Conservation (phyloP, 2,329 filamentous ascomycete genomes). For the Phyllosticta citrichinensis region DNA sequence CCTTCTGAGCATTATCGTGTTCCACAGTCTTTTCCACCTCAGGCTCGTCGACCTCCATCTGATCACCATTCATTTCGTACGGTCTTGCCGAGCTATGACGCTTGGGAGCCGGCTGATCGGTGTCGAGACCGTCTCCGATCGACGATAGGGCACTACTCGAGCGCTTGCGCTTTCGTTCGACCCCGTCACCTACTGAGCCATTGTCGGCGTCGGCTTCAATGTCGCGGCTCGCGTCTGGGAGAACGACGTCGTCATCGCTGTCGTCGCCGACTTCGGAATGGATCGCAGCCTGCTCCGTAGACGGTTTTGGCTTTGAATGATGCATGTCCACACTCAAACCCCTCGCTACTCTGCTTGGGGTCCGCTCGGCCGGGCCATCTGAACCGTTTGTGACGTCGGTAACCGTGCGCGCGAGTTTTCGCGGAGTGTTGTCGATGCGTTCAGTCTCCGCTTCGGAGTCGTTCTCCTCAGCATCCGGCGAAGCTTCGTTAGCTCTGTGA, state of each 20-base stretch:
- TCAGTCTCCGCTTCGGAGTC: constrained; percentile 90
- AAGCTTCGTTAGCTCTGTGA: background rate
- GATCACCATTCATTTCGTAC: constrained; percentile 19
- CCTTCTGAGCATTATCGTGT: constrained; percentile 14
- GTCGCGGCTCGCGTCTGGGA: background rate
- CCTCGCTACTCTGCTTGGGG: constrained; percentile 26
- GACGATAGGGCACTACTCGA: constrained; percentile 30
- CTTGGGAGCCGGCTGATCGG: constrained; percentile 28
- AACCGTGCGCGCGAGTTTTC: constrained; percentile 40
- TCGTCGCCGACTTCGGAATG: background rate
- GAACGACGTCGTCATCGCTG: constrained; percentile 5
- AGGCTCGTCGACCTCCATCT: constrained; percentile 20
- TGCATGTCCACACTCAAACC: background rate
- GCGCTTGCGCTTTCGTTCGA: constrained; percentile 36
- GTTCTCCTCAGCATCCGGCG: constrained; percentile 37
- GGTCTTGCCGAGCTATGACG: constrained; percentile 22
- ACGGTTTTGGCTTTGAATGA: constrained; percentile 11
- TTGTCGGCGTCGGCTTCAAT: constrained; percentile 1
- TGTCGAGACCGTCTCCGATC: constrained; percentile 19
- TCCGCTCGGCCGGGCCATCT: constrained; percentile 23
- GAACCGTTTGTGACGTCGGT: constrained; percentile 25
- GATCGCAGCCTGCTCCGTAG: background rate
- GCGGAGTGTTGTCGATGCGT: constrained; percentile 80
- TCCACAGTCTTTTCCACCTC: constrained; percentile 4
- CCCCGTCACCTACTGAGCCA: background rate